Evolutionary conservation across 2,329 filamentous ascomycete species (phyloP), one percentile per base, ranked within the genome.

Genomic region (Aspergillus ibericus): DNA sequence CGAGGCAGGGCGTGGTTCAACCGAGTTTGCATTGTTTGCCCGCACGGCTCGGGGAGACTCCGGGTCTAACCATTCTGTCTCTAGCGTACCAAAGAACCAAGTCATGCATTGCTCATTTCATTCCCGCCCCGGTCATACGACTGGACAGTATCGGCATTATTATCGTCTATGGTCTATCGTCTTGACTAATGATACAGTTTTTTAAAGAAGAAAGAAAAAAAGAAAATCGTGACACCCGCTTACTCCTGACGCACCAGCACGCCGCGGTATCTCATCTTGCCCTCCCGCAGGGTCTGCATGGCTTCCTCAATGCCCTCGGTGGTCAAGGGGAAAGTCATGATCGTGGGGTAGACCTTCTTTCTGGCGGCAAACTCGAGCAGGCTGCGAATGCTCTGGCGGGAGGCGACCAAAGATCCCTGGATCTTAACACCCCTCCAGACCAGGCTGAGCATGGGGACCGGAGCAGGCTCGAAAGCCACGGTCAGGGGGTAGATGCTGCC

Each of bases 291-390:
- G 66, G 75, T 73, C 66, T 81, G 63, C 69, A 83, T 75, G 15
- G 80, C 73, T 63, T 81, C 67, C 63, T 78, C 69, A 71, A 84
- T 75, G 59, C 82, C 65, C 60, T 83, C 62, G 74, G 77, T 58
- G 10, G 72, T 79, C 48, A 91, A 77, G 0, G 84, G 80, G 68
- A 85, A 90, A 69, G 78, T 84, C 77, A 89, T 82, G 32, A 90
- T 74, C 71, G 88, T 79, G 56, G 87, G 88, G 70, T 82, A 81
- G 62, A 91, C 81, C 4, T 78, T 79, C 64, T 90, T 84, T 15
- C 78, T 72, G 60, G 80, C 75, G 0, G 87, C 82, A 69, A 91
- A 91, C 4, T 78, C 78, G 54, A 91, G 81, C 52, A 89, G 85
- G 66, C 88, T 83, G 69, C 87, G 83, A 53, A 81, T 79, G 63